phyloP scores from a whole-genome alignment of 202 grass and related monocot genomes.

The Eragrostis tef region DNA sequence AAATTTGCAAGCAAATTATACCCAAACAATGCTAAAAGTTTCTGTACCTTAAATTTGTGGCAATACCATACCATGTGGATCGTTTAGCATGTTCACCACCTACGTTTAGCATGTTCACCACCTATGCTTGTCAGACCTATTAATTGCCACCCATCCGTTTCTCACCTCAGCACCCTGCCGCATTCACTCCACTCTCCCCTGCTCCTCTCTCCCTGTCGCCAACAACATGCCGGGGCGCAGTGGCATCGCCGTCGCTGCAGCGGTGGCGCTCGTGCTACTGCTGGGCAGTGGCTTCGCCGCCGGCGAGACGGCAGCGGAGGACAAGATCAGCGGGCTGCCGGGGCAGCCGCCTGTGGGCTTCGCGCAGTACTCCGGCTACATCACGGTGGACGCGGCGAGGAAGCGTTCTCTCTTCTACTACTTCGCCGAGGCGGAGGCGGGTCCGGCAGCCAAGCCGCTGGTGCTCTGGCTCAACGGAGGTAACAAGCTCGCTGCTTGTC shows the following conservation, averaged over 20 bases:
- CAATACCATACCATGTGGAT: no score
- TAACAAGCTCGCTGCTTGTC: conserved; percentile 42
- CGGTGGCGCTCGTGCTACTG: conserved; percentile 28
- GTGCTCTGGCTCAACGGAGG: conserved; percentile 99
- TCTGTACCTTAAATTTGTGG: no score
- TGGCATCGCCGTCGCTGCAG: conserved; percentile 28
- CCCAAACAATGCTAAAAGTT: no score
- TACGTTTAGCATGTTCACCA: no score
- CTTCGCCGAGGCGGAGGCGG: conserved; percentile 82
- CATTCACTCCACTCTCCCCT: conserved; percentile 13
- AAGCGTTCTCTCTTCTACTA: conserved; percentile 91
- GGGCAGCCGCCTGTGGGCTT: no score
- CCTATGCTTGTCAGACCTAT: conserved; percentile 36
- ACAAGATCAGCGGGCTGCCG: conserved; percentile 70
- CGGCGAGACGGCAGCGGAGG: conserved; percentile 45
- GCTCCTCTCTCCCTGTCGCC: neutral
- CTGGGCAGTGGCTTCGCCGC: conserved; percentile 39
- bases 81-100: neutral
- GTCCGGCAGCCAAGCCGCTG: conserved; percentile 78
- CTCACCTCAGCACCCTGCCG: conserved; percentile 15
- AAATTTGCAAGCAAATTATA: no score
- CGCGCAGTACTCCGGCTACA: no score
- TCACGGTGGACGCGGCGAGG: conserved; percentile 60
- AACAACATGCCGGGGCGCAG: conserved; percentile 31
- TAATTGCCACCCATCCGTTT: conserved; percentile 39